Percentiles rank a stretch among this genome's conserved stretches.
phyloP scores from a whole-genome alignment of 140 eudicot genomes.

The Cichorium intybus region DNA sequence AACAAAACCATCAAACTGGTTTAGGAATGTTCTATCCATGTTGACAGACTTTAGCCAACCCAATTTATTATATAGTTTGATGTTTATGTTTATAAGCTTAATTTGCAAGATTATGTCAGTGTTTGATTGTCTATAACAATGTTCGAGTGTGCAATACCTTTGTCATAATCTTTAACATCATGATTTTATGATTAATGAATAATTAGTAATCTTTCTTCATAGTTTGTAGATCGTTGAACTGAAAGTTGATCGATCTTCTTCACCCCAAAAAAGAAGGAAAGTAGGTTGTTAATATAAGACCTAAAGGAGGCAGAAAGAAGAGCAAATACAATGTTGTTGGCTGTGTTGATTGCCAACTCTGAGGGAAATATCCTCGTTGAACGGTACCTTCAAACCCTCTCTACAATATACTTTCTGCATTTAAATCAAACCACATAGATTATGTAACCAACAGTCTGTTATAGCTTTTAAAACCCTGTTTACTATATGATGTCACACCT shows the following conservation, averaged over 20 bases:
- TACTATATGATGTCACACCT: constrained; percentile 3
- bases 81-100: not conserved
- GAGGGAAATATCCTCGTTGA: constrained; percentile 98
- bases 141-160: not conserved
- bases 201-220: not conserved
- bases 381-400: constrained; percentile 50
- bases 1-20: not conserved
- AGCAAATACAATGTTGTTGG: constrained; percentile 58
- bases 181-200: not conserved
- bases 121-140: not conserved
- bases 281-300: constrained; percentile 2
- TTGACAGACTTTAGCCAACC: not conserved
- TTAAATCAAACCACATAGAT: not conserved
- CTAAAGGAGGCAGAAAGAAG: not conserved
- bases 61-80: not conserved
- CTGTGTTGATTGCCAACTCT: constrained; percentile 85
- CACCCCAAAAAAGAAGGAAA: constrained; percentile 6
- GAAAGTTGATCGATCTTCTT: not conserved
- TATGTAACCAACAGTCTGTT: no score
- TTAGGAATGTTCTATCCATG: not conserved
- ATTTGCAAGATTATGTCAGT: not conserved
- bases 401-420: not conserved
- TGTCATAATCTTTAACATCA: no score
- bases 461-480: no score
- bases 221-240: constrained; percentile 3